Evolutionary conservation across 73 alveolate genomes (phyloP).

Genomic region (Tetrahymena malaccensis): DNA sequence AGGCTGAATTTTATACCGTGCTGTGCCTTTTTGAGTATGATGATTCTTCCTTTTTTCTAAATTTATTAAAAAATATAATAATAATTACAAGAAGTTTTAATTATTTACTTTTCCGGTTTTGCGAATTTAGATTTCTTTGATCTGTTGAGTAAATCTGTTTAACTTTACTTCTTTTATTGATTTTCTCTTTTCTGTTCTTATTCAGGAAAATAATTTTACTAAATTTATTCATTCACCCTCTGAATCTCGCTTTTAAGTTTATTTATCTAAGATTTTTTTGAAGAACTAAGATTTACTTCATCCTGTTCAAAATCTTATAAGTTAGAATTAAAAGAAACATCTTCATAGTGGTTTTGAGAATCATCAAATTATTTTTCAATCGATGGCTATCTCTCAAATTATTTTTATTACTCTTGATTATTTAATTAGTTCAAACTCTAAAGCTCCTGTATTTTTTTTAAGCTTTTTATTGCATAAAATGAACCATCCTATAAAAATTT

Average conservation of each 20-base stretch:
- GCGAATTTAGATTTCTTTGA: background rate
- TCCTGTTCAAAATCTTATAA: background rate
- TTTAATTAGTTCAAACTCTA: background rate
- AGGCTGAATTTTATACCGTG: background rate
- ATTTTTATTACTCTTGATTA: background rate
- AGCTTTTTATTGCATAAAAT: background rate
- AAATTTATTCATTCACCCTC: background rate
- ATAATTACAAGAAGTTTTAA: too few species aligned
- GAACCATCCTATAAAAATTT: background rate
- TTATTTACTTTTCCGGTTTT: background rate
- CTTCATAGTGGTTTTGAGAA: background rate
- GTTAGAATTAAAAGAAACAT: background rate
- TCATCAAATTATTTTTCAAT: background rate
- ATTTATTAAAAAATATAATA: too few species aligned
- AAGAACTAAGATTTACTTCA: background rate
- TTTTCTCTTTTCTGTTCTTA: background rate
- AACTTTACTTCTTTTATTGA: too few species aligned
- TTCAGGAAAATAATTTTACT: background rate
- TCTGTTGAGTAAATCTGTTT: background rate
- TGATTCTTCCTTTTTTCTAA: background rate
- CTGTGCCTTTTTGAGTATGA: background rate
- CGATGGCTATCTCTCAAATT: background rate
- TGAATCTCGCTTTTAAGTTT: background rate
- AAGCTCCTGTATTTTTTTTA: background rate
- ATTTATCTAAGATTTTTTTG: background rate